Evolutionary conservation across 495 filamentous ascomycete genomes (phyloP), one percentile per base, ranked within the genome.

Genomic region (Penicillium simplicissimum): DNA sequence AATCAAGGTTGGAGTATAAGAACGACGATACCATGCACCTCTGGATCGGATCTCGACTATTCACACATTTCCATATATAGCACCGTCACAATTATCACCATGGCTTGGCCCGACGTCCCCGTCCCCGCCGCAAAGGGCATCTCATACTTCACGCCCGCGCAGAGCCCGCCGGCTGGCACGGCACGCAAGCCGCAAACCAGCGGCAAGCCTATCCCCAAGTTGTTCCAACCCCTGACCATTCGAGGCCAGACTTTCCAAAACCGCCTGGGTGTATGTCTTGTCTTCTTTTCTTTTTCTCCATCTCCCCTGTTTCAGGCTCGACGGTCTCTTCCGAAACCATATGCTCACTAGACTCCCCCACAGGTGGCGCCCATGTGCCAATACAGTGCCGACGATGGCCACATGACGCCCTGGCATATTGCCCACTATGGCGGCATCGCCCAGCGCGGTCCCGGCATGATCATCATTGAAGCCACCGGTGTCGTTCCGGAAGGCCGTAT

Each of bases 401-500:
- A 84, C 59, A 76, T 84, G 63, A 88, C 86, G 0, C 63, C 79
- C 25, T 90, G 86, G 86, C 87, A 91, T 73, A 73, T 84, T 13
- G 76, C 82, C 10, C 80, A 84, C 69, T 72, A 84, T 40, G 82
- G 82, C 23, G 83, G 82, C 21, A 87, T 89, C 57, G 80, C 83
- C 35, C 76, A 80, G 60, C 83, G 87, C n/a, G 91, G 91, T 8
- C 82, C 88, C 0, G 88, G 85, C 1, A 76, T 91, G 9, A 70
- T 85, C 47, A 85, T 92, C 61, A 81, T 92, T 34, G 91, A 95
- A 74, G 89, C 90, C 13, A 90, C 89, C 0, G 81, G 84, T 25
- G 88, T 94, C 8, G 69, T 79, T 1, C 79, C 90, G 8, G 80
- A 92, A 60, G 91, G 91, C n/a, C 80, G 91, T 3, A 93, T 94